phyloP scores from a whole-genome alignment of 805 yeast species.

The Ogataea salicorniae region DNA sequence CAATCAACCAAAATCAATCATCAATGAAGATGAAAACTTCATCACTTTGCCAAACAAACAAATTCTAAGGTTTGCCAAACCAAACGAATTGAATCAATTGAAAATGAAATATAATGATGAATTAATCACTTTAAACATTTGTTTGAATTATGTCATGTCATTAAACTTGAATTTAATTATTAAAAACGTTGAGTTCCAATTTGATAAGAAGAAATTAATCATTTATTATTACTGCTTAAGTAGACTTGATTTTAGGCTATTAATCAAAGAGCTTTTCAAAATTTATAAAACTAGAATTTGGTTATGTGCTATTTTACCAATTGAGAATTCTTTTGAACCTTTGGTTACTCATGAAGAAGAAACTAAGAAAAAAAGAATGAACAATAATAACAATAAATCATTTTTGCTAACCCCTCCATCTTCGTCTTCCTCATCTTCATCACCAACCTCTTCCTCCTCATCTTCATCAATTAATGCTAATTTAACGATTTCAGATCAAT shows the following conservation, averaged over 20 bases:
- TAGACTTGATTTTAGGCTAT: conserved; percentile 67
- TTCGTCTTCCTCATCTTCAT: conserved; percentile 10
- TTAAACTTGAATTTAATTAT: conserved; percentile 49
- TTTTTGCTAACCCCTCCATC: conserved; percentile 8
- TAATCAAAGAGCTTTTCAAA: conserved; percentile 68
- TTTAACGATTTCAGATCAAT: conserved; percentile 35
- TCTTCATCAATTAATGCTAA: conserved; percentile 22
- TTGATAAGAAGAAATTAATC: conserved; percentile 71
- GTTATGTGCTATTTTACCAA: conserved; percentile 65
- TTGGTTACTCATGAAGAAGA: conserved; percentile 28
- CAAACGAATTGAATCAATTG: conserved; percentile 59
- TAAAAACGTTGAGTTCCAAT: conserved; percentile 75
- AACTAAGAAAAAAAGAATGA: conserved; percentile 9
- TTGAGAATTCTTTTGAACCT: conserved; percentile 30
- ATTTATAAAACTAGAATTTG: conserved; percentile 77
- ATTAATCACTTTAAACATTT: conserved; percentile 62
- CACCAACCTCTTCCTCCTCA: conserved; percentile 17
- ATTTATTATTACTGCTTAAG: conserved; percentile 63
- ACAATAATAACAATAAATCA: not conserved
- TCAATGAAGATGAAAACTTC: conserved; percentile 53
- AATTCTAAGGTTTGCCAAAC: conserved; percentile 69
- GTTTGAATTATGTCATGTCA: conserved; percentile 40
- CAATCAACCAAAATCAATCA: conserved; percentile 26
- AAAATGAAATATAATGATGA: conserved; percentile 66
- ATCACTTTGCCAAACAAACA: conserved; percentile 75